Evolutionary conservation across 2,329 filamentous ascomycete species (phyloP).

Genomic region (Sporothrix schenckii): DNA sequence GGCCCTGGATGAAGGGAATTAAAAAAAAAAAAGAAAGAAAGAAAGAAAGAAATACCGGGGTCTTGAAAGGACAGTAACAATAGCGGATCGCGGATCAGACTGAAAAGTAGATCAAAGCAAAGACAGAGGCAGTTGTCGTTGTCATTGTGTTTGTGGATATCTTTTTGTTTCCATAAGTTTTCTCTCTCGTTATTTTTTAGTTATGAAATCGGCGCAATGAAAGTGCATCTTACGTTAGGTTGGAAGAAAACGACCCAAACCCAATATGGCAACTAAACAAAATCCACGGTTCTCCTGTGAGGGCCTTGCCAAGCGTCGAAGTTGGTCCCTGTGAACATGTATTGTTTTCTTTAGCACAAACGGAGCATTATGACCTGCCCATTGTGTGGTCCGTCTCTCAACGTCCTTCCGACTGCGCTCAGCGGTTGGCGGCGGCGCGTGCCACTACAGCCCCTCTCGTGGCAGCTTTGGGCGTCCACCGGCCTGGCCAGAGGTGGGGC

Average conservation of each 20-base stretch:
- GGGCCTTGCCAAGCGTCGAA: slow-evolving; percentile 3
- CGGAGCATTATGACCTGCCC: background rate
- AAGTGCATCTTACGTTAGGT: slow-evolving; percentile 20
- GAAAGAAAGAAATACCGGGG: background rate
- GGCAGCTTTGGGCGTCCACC: background rate
- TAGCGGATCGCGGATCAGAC: slow-evolving; percentile 5
- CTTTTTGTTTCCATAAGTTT: slow-evolving; percentile 16
- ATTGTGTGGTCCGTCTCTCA: background rate
- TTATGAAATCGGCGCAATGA: slow-evolving; percentile 28
- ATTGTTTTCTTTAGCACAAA: background rate
- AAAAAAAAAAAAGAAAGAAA: background rate
- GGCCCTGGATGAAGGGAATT: background rate
- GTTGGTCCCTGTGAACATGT: slow-evolving; percentile 13
- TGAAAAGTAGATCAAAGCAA: background rate
- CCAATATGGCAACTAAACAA: slow-evolving; percentile 18
- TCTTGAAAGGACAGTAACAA: background rate
- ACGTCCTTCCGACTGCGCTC: background rate
- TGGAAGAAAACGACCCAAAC: background rate
- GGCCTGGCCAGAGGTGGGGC: background rate
- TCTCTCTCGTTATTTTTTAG: background rate
- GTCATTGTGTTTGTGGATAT: slow-evolving; percentile 11
- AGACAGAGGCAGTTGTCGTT: background rate
- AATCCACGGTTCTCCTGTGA: background rate
- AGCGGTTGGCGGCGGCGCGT: slow-evolving; percentile 4
- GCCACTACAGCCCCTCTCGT: background rate